A percentile compares a stretch with the other conserved stretches of the same genome.
Conservation (phyloP, 179 eudicot genomes). For the Drosera spatulata region DNA sequence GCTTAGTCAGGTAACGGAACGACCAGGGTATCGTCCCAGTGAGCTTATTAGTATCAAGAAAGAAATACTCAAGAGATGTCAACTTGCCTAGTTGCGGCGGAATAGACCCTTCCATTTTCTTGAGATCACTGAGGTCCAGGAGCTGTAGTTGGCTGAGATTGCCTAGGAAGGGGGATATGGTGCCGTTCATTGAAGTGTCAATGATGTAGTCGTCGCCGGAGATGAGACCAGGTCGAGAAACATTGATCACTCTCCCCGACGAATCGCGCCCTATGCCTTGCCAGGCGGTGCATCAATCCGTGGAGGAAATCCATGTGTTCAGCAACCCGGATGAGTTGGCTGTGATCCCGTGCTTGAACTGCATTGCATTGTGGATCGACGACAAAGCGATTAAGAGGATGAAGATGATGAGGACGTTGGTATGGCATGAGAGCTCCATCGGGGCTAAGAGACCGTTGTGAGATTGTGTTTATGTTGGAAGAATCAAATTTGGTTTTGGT, state of each 20-base stretch:
- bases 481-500: neutral
- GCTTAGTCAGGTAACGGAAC: slow-evolving; percentile 20
- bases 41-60: slow-evolving; percentile 43
- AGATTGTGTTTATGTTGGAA: too few relatives aligned
- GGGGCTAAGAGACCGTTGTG: neutral
- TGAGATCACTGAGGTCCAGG: slow-evolving; percentile 60
- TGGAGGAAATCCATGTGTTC: slow-evolving; percentile 39
- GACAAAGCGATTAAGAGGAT: slow-evolving; percentile 3
- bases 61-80: slow-evolving; percentile 28
- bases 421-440: neutral
- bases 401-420: slow-evolving; percentile 1
- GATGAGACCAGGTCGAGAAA: slow-evolving; percentile 49
- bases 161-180: slow-evolving; percentile 56
- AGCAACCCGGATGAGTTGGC: slow-evolving; percentile 49
- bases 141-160: slow-evolving; percentile 47
- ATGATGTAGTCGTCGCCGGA: slow-evolving; percentile 41
- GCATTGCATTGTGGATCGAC: slow-evolving; percentile 3
- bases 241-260: slow-evolving; percentile 44
- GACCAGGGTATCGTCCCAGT: slow-evolving; percentile 48
- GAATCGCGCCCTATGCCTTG: slow-evolving; percentile 53
- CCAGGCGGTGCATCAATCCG: slow-evolving; percentile 73
- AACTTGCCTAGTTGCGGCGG: slow-evolving; percentile 55
- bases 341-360: slow-evolving; percentile 46
- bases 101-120: slow-evolving; percentile 40
- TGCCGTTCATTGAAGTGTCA: slow-evolving; percentile 64